These are phyloP conservation scores for Xylaria sp. DNA, from an alignment of 2,329 filamentous ascomycete genomes.

Conservation along the genomic window DNA sequence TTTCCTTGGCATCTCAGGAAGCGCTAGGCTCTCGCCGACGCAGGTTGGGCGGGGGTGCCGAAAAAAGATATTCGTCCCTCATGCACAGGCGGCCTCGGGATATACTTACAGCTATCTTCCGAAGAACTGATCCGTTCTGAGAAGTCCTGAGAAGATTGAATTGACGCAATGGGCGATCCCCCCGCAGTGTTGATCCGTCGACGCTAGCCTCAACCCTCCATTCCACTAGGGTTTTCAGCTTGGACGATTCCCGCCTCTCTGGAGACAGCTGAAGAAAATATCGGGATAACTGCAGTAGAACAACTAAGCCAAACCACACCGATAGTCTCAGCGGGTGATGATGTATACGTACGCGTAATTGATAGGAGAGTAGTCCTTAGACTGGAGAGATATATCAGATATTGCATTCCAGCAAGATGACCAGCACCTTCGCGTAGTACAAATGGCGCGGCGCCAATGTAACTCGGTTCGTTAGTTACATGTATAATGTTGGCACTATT, in stretches of 20 bases:
- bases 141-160: background rate
- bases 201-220: slow-evolving; percentile 22
- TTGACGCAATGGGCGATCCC: slow-evolving; percentile 19
- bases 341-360: background rate
- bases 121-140: background rate
- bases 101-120: background rate
- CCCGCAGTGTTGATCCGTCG: slow-evolving; percentile 3
- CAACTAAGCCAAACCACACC: slow-evolving; percentile 9
- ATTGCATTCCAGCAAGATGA: background rate
- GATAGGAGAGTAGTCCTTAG: slow-evolving; percentile 10
- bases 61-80: slow-evolving; percentile 10
- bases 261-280: slow-evolving; percentile 30
- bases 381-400: background rate
- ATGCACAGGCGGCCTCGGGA: slow-evolving; percentile 23
- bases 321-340: background rate
- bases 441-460: slow-evolving; percentile 25
- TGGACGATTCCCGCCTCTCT: slow-evolving; percentile 13
- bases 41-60: slow-evolving; percentile 17
- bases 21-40: slow-evolving; percentile 14
- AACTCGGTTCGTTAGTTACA: slow-evolving; percentile 16
- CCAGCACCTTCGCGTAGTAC: slow-evolving; percentile 8
- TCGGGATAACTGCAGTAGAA: slow-evolving; percentile 13
- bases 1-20: slow-evolving; percentile 18
- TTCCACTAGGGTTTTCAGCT: slow-evolving; percentile 14
- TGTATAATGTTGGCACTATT: slow-evolving; percentile 23